These are phyloP conservation scores for Rosa rugosa DNA, from an alignment of 306 rosid species.

Conservation along the genomic window DNA sequence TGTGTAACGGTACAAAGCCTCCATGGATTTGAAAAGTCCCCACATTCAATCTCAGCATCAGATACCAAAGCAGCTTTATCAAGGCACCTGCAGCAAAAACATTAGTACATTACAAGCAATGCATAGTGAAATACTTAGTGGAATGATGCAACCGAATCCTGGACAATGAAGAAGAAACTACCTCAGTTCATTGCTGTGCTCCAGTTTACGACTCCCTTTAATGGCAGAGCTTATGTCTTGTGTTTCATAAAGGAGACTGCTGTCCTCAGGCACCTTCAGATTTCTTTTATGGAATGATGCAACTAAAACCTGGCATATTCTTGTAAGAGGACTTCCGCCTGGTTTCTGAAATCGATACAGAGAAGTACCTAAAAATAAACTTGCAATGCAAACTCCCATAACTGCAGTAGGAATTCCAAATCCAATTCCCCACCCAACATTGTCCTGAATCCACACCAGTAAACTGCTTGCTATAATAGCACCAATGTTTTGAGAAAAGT, in stretches of 20 bases:
- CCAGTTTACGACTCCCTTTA: slow-evolving; percentile 29
- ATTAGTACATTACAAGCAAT: neutral
- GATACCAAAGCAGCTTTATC: slow-evolving; percentile 38
- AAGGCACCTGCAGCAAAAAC: slow-evolving; percentile 29
- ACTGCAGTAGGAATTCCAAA: slow-evolving; percentile 31
- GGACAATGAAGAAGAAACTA: neutral
- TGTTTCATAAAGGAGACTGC: slow-evolving; percentile 26
- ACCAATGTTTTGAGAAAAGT: slow-evolving; percentile 33
- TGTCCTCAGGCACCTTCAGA: slow-evolving; percentile 14
- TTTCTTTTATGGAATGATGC: slow-evolving; percentile 30
- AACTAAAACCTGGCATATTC: slow-evolving; percentile 38
- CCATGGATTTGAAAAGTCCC: slow-evolving; percentile 27
- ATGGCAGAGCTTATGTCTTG: slow-evolving; percentile 21
- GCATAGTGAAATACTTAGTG: neutral
- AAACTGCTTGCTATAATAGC: slow-evolving; percentile 30
- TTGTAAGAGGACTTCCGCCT: slow-evolving; percentile 36
- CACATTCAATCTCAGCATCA: slow-evolving; percentile 2
- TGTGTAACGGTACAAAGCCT: slow-evolving; percentile 38
- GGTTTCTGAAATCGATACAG: slow-evolving; percentile 34
- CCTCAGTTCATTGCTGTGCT: slow-evolving; percentile 31
- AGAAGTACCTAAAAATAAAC: slow-evolving; percentile 34
- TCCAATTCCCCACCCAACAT: slow-evolving; percentile 41
- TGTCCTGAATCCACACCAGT: slow-evolving; percentile 38
- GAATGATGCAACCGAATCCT: neutral
- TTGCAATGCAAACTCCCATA: slow-evolving; percentile 32